These are phyloP conservation scores for Melastoma candidum DNA, from an alignment of 441 rosid genomes.

Conservation along the genomic window DNA sequence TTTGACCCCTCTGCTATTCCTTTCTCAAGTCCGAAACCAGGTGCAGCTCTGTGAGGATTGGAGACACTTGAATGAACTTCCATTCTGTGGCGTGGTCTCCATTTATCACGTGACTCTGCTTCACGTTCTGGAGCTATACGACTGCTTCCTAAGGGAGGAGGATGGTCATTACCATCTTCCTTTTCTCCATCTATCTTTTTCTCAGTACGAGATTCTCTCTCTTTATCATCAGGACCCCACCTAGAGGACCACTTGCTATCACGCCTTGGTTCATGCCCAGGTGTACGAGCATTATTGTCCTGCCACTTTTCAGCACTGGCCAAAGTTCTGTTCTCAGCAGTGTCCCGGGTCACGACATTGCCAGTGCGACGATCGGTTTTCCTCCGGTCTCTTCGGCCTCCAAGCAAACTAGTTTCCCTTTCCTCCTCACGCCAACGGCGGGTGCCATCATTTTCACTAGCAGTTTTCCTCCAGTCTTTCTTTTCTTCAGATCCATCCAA, in stretches of 20 bases:
- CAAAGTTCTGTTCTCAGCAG: constrained; percentile 40
- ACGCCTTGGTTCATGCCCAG: constrained; percentile 50
- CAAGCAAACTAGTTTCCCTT: constrained; percentile 87
- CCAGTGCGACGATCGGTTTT: constrained; percentile 73
- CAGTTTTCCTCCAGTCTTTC: constrained; percentile 72
- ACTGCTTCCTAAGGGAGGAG: constrained; percentile 27
- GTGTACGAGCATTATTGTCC: constrained; percentile 37
- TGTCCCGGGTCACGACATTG: constrained; percentile 38
- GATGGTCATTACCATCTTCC: constrained; percentile 59
- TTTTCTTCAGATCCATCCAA: constrained; percentile 77
- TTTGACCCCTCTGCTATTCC: constrained; percentile 57
- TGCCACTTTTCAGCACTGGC: constrained; percentile 62
- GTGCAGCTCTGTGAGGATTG: constrained; percentile 60
- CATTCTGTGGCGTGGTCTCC: constrained; percentile 94
- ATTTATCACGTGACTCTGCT: constrained; percentile 80
- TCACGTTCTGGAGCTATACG: constrained; percentile 59
- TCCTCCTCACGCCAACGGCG: constrained; percentile 98
- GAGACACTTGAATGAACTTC: constrained; percentile 39
- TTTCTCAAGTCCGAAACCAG: constrained; percentile 78
- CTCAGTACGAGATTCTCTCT: constrained; percentile 61
- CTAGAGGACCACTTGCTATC: constrained; percentile 97
- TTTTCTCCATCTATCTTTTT: constrained; percentile 57
- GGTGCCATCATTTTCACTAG: constrained; percentile 43
- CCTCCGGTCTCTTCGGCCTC: constrained; percentile 64
- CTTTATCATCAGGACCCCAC: constrained; percentile 99